These are phyloP conservation scores for Talaromyces borbonicus DNA, from an alignment of 495 filamentous ascomycete genomes.

Conservation along the genomic window DNA sequence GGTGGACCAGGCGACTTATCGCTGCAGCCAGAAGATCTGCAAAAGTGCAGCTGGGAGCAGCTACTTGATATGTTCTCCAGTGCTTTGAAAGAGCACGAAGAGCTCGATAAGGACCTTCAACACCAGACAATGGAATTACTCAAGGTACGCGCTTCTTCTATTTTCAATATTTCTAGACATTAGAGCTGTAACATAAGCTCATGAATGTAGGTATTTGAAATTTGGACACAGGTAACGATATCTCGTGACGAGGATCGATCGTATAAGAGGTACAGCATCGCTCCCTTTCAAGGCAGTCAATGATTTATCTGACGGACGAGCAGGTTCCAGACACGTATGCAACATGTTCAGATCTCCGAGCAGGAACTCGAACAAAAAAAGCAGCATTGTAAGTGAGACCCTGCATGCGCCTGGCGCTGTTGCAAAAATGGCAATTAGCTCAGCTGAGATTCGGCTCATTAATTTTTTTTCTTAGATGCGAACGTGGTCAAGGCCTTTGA, in stretches of 20 bases:
- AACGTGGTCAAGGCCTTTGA: conserved; percentile 76
- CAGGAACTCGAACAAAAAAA: conserved; percentile 57
- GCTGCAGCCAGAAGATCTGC: conserved; percentile 14
- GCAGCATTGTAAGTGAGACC: conserved; percentile 52
- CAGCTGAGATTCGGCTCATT: too few relatives aligned
- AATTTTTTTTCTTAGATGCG: conserved; percentile 36
- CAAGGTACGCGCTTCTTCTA: conserved; percentile 31
- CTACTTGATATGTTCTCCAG: conserved; percentile 53
- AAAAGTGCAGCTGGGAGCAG: conserved; percentile 54
- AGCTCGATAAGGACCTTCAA: conserved; percentile 50
- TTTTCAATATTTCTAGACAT: background rate
- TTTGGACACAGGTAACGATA: conserved; percentile 58
- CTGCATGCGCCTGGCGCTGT: too few relatives aligned
- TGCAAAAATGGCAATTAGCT: too few relatives aligned
- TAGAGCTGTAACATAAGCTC: conserved; percentile 8
- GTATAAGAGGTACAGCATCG: conserved; percentile 45
- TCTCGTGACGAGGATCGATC: conserved; percentile 62
- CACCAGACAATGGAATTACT: conserved; percentile 53
- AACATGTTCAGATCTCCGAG: conserved; percentile 63
- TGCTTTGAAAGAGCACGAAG: conserved; percentile 48
- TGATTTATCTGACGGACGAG: background rate
- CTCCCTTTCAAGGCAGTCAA: background rate
- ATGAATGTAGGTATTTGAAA: conserved; percentile 48
- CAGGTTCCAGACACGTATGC: conserved; percentile 67
- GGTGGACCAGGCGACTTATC: background rate